These are phyloP conservation scores for Adenanthera pavonina DNA, from an alignment of 306 rosid species.

Conservation along the genomic window DNA sequence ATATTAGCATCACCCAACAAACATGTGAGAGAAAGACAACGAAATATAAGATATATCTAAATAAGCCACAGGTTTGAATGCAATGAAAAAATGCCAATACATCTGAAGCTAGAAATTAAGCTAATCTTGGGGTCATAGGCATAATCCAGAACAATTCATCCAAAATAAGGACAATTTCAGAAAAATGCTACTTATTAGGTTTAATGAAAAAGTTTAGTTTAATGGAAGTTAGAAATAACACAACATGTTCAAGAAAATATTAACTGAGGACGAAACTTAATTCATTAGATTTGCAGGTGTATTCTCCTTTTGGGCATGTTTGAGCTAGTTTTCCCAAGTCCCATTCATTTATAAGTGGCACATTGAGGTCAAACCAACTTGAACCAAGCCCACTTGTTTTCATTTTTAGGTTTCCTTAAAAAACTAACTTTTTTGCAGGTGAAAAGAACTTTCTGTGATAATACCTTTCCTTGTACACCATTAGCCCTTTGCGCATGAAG, in stretches of 20 bases:
- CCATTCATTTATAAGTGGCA: not conserved
- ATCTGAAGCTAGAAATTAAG: too few relatives aligned
- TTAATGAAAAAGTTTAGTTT: not conserved
- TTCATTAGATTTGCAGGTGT: not conserved
- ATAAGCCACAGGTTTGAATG: not conserved
- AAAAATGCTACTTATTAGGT: not conserved
- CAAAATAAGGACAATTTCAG: not conserved
- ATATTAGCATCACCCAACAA: not conserved
- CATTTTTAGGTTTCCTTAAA: not conserved
- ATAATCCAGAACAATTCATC: not conserved
- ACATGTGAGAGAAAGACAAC: not conserved
- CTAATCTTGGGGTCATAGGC: not conserved
- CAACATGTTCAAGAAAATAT: not conserved
- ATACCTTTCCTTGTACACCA: constrained; percentile 88
- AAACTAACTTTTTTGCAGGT: not conserved
- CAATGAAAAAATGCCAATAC: too few relatives aligned
- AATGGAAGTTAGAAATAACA: not conserved
- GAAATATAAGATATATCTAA: too few relatives aligned
- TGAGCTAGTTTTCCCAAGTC: not conserved
- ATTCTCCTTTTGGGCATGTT: not conserved
- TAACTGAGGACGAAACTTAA: not conserved
- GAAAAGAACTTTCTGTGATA: constrained; percentile 24
- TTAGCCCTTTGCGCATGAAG: constrained; percentile 97
- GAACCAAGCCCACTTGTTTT: not conserved
- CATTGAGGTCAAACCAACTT: not conserved